Evolutionary conservation across 2,329 filamentous ascomycete genomes (phyloP), one percentile per base, ranked within the genome.

Genomic region (Ascochyta koolunga): DNA sequence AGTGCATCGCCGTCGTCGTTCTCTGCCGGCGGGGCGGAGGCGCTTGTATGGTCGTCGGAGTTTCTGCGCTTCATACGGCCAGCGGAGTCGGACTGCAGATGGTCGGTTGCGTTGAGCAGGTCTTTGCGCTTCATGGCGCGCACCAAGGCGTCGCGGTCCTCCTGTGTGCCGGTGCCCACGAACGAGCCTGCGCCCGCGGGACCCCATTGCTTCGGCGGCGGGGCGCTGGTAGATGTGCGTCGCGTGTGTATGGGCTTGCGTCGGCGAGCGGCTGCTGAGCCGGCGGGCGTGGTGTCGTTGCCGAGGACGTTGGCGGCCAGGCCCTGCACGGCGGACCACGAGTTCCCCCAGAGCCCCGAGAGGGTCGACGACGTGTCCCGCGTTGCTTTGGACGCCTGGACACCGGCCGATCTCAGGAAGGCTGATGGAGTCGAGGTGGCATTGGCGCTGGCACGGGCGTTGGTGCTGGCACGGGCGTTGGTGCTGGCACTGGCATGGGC

Each of bases 1-100:
- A 98, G 78, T 19, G 91, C 89, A 62, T 96, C 89, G 63, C 86
- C 83, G 43, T 86, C 81, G 29, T 89, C 86, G 29, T 86, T 81
- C 44, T 87, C 83, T 45, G 76, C 78, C 13, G 79, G 78, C 18
- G 79, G 78, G 18, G 77, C 79, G 38, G 80, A 81, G n/a, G 67
- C 60, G 24, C 77, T 76, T 19, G 71, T 63, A 31, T 73, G 71
- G 40, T 90, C 88, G 64, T 90, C 87, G 4, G 89, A 91, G 42
- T 83, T 87, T 60, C 89, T 81, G 62, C 86, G 82, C 76, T 91
- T 91, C 69, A 79, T 77, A 59, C 77, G 77, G 25, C 79, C 80
- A 18, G 76, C 63, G 0, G 78, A 72, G 62, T 82, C 79, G 32
- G 75, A 64, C 54, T 77, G 72, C 49, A 71, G 54, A 37, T 73